These are phyloP conservation scores for Cyclostephanos invisitatus DNA, from an alignment of 108 stramenopile genomes.

Conservation along the genomic window DNA sequence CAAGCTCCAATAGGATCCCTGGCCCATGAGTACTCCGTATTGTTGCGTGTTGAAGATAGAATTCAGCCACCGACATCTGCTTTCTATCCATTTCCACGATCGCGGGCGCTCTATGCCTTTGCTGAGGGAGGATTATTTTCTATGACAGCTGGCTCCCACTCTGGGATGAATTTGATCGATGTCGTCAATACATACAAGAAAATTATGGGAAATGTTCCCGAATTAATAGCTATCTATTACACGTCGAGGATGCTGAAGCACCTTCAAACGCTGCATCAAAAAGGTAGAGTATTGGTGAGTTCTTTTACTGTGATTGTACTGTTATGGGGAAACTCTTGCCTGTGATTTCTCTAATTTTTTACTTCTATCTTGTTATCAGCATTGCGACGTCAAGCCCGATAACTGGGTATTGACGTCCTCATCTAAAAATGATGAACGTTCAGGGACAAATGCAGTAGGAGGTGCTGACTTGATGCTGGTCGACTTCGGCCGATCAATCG, in stretches of 20 bases:
- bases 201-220: conserved; percentile 65
- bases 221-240: conserved; percentile 71
- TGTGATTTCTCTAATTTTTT: neutral
- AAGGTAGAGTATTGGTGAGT: conserved; percentile 79
- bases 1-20: conserved; percentile 73
- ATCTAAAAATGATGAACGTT: conserved; percentile 23
- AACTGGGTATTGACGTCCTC: conserved; percentile 71
- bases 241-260: conserved; percentile 68
- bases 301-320: neutral
- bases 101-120: conserved; percentile 60
- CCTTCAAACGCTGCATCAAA: conserved; percentile 70
- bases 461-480: conserved; percentile 69
- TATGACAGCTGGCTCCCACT: conserved; percentile 75
- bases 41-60: conserved; percentile 54
- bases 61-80: conserved; percentile 20
- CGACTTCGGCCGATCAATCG: conserved; percentile 83
- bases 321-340: neutral
- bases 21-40: conserved; percentile 67
- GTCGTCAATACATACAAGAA: conserved; percentile 71
- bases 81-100: conserved; percentile 60
- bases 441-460: conserved; percentile 34
- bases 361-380: conserved; percentile 29
- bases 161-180: conserved; percentile 76
- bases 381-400: conserved; percentile 86
- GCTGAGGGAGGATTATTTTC: conserved; percentile 70